phyloP scores from a whole-genome alignment of 768 basidiomycete genomes.

The Trichaptum fuscoviolaceum region DNA sequence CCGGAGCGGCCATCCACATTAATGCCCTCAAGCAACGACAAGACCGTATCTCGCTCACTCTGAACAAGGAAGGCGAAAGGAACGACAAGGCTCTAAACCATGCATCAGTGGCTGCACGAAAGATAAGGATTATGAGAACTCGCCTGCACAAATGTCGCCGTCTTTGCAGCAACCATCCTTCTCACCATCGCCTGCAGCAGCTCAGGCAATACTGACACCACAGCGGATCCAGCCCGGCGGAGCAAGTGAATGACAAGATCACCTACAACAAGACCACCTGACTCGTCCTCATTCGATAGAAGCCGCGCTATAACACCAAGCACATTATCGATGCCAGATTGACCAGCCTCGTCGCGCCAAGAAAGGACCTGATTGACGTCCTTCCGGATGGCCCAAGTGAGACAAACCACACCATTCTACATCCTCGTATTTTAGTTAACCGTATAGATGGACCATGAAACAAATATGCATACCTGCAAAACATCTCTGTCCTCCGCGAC shows the following conservation, averaged over 20 bases:
- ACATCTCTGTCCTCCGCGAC: conserved; percentile 83
- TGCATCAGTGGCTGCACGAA: neutral
- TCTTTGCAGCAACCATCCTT: conserved; percentile 80
- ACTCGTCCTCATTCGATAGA: conserved; percentile 78
- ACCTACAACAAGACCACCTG: conserved; percentile 88
- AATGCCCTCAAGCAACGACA: conserved; percentile 70
- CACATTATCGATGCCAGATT: conserved; percentile 70
- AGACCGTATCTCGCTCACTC: conserved; percentile 75
- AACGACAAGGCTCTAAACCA: conserved; percentile 70
- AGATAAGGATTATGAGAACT: conserved; percentile 11
- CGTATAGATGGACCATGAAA: neutral
- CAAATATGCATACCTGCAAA: conserved; percentile 49
- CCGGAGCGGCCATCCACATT: conserved; percentile 54
- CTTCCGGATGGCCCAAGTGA: conserved; percentile 84
- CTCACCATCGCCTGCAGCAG: conserved; percentile 78
- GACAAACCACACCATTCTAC: conserved; percentile 76
- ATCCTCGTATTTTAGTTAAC: conserved; percentile 1
- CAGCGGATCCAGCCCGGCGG: conserved; percentile 71
- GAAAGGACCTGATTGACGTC: conserved; percentile 75
- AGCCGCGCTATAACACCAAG: conserved; percentile 73
- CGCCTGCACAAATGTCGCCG: conserved; percentile 89
- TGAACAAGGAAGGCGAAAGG: conserved; percentile 94
- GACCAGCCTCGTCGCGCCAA: conserved; percentile 65
- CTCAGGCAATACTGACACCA: conserved; percentile 83
- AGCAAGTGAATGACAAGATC: conserved; percentile 93